A percentile compares a stretch with the other conserved stretches of the same genome.
Evolutionary conservation across 495 filamentous ascomycete genomes (phyloP).

Genomic region (Neurospora sp.): DNA sequence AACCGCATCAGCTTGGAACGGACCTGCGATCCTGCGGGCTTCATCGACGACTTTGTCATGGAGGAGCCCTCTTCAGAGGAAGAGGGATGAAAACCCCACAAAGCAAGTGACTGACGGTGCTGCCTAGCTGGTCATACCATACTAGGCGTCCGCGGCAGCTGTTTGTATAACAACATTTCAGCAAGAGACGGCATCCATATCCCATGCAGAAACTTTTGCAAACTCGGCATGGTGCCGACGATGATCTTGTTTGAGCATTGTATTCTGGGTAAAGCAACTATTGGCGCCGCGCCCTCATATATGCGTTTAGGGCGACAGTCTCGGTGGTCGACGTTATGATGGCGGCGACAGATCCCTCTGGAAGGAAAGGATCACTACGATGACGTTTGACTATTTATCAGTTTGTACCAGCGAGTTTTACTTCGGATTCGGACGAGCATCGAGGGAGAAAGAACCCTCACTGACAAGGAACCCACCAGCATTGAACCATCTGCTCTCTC

Average conservation of each 20-base stretch:
- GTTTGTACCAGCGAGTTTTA: background rate
- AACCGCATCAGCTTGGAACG: conserved; percentile 36
- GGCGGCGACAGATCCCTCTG: background rate
- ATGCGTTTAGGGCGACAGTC: background rate
- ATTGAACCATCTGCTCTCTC: background rate
- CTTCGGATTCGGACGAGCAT: background rate
- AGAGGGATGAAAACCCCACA: conserved; percentile 8
- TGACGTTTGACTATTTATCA: background rate
- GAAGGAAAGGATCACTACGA: background rate
- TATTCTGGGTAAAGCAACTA: background rate
- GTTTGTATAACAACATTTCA: background rate
- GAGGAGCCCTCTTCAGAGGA: conserved; percentile 18
- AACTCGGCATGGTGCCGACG: background rate
- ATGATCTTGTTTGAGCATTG: background rate
- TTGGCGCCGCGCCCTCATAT: background rate
- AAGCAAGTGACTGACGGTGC: background rate
- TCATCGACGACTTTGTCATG: conserved; percentile 41
- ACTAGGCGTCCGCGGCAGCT: background rate
- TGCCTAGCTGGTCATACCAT: background rate
- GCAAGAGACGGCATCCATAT: background rate
- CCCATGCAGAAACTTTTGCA: background rate
- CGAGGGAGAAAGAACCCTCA: too few species aligned
- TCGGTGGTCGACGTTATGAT: background rate
- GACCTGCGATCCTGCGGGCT: conserved; percentile 47
- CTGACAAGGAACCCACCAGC: background rate